Conservation (phyloP, 495 filamentous ascomycete species). For the Trypethelium eluteriae region DNA sequence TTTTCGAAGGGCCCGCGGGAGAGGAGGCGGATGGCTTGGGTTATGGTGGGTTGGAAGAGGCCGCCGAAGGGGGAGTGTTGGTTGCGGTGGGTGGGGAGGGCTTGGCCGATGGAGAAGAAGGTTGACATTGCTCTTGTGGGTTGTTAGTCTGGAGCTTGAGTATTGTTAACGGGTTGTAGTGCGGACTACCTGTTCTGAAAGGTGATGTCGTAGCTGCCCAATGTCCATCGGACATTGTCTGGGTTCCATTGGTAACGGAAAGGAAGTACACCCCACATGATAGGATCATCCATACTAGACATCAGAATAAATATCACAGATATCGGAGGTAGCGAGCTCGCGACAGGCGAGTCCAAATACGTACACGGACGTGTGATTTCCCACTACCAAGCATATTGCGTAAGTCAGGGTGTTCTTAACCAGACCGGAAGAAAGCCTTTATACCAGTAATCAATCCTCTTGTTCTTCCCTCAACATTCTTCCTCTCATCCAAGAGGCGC, state of each 20-base stretch:
- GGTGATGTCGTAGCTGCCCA: slow-evolving; percentile 90
- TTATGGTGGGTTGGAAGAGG: slow-evolving; percentile 82
- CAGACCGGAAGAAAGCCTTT: slow-evolving; percentile 17
- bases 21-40: slow-evolving; percentile 74
- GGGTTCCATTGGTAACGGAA: slow-evolving; percentile 58
- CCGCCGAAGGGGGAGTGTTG: slow-evolving; percentile 68
- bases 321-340: neutral
- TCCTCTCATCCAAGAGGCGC: slow-evolving; percentile 63
- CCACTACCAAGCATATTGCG: slow-evolving; percentile 51
- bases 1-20: slow-evolving; percentile 50
- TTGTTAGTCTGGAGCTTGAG: slow-evolving; percentile 7
- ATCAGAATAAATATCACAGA: slow-evolving; percentile 13
- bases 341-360: slow-evolving; percentile 41
- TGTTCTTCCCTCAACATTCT: slow-evolving; percentile 58
- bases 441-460: slow-evolving; percentile 81
- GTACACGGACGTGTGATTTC: slow-evolving; percentile 94
- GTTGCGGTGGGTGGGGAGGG: slow-evolving; percentile 76
- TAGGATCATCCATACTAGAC: slow-evolving; percentile 79
- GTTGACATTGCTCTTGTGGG: slow-evolving; percentile 43
- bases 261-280: slow-evolving; percentile 85
- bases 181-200: slow-evolving; percentile 56
- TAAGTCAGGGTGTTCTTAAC: slow-evolving; percentile 6
- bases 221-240: slow-evolving; percentile 70
- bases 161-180: neutral
- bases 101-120: slow-evolving; percentile 84